Percentiles rank a stretch among this genome's conserved stretches.
These are phyloP conservation scores for Paspalum notatum DNA, from an alignment of 176 grass and related monocot genomes.

Conservation along the genomic window DNA sequence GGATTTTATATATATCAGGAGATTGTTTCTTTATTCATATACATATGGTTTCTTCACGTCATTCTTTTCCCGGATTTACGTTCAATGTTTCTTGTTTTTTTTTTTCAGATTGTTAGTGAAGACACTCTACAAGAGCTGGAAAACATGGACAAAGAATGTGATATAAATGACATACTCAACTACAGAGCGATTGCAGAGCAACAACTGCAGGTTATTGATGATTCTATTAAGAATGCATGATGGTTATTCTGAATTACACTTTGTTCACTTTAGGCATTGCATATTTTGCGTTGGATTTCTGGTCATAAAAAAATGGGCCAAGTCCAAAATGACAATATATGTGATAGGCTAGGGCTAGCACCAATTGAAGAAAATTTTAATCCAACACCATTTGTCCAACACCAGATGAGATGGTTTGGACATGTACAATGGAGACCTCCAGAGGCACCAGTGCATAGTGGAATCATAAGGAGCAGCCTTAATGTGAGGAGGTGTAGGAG, in stretches of 20 bases:
- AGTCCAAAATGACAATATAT: too few species aligned
- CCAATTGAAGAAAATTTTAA: too few species aligned
- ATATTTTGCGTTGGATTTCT: too few species aligned
- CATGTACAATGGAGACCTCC: too few species aligned
- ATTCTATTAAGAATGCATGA: slow-evolving; percentile 22
- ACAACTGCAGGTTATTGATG: slow-evolving; percentile 70
- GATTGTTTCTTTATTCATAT: slow-evolving; percentile 12
- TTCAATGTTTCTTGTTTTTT: slow-evolving; percentile 26
- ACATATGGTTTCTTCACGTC: slow-evolving; percentile 12
- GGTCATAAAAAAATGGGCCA: too few species aligned
- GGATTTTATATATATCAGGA: slow-evolving; percentile 30
- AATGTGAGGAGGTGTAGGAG: neutral
- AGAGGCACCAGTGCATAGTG: too few species aligned
- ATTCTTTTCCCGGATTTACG: slow-evolving; percentile 36
- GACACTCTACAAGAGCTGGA: slow-evolving; percentile 81
- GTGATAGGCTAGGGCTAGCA: too few species aligned
- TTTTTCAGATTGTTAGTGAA: slow-evolving; percentile 78
- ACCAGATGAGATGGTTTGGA: too few species aligned
- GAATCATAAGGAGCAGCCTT: too few species aligned
- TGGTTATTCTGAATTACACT: slow-evolving; percentile 18
- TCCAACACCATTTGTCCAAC: too few species aligned
- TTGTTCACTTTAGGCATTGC: slow-evolving; percentile 19
- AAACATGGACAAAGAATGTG: slow-evolving; percentile 90
- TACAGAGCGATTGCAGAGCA: slow-evolving; percentile 89
- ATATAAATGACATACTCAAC: slow-evolving; percentile 92